Conservation (phyloP, 805 yeast genomes). For the Kluyveromyces aestuarii region DNA sequence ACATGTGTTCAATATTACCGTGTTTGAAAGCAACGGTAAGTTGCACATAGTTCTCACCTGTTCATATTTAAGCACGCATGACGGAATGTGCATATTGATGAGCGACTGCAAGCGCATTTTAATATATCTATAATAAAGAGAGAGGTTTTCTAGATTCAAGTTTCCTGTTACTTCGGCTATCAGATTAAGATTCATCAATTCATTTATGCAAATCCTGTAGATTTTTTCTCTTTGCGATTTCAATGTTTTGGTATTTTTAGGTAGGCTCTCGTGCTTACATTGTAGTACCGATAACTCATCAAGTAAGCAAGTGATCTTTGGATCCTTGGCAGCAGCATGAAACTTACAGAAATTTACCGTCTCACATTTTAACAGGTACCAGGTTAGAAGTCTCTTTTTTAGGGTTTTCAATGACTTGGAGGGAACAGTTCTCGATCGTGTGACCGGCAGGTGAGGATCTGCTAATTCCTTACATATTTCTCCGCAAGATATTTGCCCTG, state of each 20-base stretch:
- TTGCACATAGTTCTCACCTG: background rate
- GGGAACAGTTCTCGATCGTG: background rate
- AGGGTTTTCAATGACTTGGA: background rate
- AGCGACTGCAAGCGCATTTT: background rate
- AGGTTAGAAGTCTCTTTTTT: background rate
- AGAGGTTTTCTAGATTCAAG: background rate
- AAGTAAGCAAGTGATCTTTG: background rate
- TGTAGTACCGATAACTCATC: background rate
- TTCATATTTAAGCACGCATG: background rate
- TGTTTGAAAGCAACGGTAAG: background rate
- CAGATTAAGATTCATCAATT: background rate
- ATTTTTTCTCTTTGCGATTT: background rate
- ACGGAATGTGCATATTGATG: background rate
- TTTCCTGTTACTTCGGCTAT: background rate
- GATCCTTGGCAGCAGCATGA: background rate
- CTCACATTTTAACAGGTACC: background rate
- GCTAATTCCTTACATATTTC: background rate
- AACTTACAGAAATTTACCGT: background rate
- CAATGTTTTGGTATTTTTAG: background rate
- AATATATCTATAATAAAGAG: background rate
- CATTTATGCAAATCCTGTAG: background rate
- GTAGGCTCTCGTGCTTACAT: background rate
- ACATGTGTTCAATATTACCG: background rate
- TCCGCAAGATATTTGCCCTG: background rate
- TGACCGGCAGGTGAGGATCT: background rate